A percentile compares a stretch with the other conserved stretches of the same genome.
These are phyloP conservation scores for Euphorbia neoarborescens DNA, from an alignment of 441 rosid species.

Conservation along the genomic window DNA sequence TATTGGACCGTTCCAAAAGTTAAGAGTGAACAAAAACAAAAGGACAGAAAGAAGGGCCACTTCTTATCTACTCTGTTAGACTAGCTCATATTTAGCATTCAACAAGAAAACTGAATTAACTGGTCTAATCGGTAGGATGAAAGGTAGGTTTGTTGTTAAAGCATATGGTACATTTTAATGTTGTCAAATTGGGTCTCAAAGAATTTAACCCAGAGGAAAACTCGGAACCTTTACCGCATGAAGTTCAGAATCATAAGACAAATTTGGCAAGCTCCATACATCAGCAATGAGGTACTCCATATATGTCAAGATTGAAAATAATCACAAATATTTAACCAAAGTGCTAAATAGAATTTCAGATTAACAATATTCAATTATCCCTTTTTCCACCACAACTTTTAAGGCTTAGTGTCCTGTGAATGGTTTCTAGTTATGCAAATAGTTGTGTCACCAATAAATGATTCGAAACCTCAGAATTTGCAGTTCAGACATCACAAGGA, in stretches of 20 bases:
- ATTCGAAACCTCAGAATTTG: neutral
- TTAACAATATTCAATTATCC: neutral
- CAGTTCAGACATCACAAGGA: neutral
- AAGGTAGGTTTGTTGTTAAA: neutral
- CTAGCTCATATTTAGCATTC: neutral
- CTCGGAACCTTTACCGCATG: neutral
- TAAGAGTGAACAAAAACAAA: neutral
- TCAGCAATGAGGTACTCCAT: neutral
- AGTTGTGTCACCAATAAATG: neutral
- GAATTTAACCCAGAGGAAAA: neutral
- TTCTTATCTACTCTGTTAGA: neutral
- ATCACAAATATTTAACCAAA: neutral
- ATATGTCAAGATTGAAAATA: neutral
- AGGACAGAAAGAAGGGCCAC: neutral
- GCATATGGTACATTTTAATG: constrained; percentile 1
- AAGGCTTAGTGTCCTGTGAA: neutral
- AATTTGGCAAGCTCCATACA: neutral
- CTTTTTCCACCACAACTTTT: neutral
- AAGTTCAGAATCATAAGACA: neutral
- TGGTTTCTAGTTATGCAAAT: neutral
- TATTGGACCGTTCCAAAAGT: neutral
- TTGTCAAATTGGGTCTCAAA: neutral
- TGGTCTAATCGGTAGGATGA: neutral
- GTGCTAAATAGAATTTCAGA: neutral
- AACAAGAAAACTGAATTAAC: constrained; percentile 6